phyloP scores from a whole-genome alignment of 2,329 filamentous ascomycete species.

The Aspergillus sp. region DNA sequence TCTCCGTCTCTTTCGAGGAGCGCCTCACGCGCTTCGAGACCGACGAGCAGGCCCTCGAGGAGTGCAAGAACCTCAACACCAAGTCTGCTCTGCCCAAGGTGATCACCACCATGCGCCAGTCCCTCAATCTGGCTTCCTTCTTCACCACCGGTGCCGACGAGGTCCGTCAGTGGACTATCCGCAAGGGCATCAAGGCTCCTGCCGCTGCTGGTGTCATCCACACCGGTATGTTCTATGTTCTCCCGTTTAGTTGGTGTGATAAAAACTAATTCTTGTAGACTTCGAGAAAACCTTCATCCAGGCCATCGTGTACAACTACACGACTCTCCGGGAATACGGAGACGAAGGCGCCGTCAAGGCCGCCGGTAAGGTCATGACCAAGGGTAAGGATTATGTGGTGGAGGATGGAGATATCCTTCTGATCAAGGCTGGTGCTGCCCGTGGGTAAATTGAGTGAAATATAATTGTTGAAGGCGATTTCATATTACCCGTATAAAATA shows the following conservation, averaged over 20 bases:
- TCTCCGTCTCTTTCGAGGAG: slow-evolving; percentile 92
- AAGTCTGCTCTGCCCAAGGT: slow-evolving; percentile 91
- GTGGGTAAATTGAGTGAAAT: slow-evolving; percentile 31
- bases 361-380: slow-evolving; percentile 95
- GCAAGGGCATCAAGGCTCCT: slow-evolving; percentile 94
- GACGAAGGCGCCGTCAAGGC: slow-evolving; percentile 87
- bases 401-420: slow-evolving; percentile 64
- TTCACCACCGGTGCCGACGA: slow-evolving; percentile 96
- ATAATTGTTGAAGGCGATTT: no score
- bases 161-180: slow-evolving; percentile 97
- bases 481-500: no score
- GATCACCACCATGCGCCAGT: slow-evolving; percentile 88
- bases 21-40: slow-evolving; percentile 77
- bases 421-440: slow-evolving; percentile 67
- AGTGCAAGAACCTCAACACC: slow-evolving; percentile 83
- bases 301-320: slow-evolving; percentile 89
- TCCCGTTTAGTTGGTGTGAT: not conserved
- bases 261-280: slow-evolving; percentile 48
- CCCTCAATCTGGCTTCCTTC: slow-evolving; percentile 86
- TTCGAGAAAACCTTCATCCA: slow-evolving; percentile 99
- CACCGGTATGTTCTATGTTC: slow-evolving; percentile 46
- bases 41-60: slow-evolving; percentile 73
- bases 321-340: slow-evolving; percentile 74
- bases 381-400: slow-evolving; percentile 87
- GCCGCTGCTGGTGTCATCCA: slow-evolving; percentile 97